Base-by-base conservation (phyloP, 139 green algal genomes). In the Picochlorum sp. region DNA sequence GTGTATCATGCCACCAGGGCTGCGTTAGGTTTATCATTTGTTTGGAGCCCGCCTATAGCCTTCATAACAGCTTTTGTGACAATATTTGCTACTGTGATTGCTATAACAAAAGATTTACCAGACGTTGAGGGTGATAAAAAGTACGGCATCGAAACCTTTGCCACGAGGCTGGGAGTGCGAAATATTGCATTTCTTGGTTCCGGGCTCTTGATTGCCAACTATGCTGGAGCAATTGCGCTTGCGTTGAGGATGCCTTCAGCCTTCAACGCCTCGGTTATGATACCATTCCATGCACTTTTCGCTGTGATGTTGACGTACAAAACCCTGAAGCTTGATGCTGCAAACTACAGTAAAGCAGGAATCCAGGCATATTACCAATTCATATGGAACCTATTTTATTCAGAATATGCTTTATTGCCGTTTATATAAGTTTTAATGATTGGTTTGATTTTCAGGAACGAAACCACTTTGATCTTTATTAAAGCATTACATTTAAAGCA, bases 1-100 rank as follows among this genome's bases (percentile, higher is more conserved):
- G 93, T 99, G n/a, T 97, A 96, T 80, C 77, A 93, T 59, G 89
- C 93, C 20, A 88, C 86, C 0, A 70, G 88, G 4, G 90, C 92
- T 13, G 93, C 93, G 7, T 75, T 99, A 44, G 75, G 81, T 10
- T 64, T 94, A 62, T 68, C 81, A 5, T 98, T 98, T 52, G 24
- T 64, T 26, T 97, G 90, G 90, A 85, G 69, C 64, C 85, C 88
- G 2, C 68, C 81, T 57, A 86, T 94, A 55, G 73, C 63, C 30
- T 99, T 99, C 76, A 97, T 98, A 66, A 99, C 93, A 7, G 59
- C 31, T 8, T 99, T 98, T 77, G 93, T 97, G 35, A 98, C 90
- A 1, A 33, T 96, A 24, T 99, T 98, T 81, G 93, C 93, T 5
- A 87, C 73, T 0, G 89, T 92, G 3, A 99, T 99, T 43, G 90